Evolutionary conservation across 2,329 filamentous ascomycete genomes (phyloP).

Genomic region (Didymella glomerata): DNA sequence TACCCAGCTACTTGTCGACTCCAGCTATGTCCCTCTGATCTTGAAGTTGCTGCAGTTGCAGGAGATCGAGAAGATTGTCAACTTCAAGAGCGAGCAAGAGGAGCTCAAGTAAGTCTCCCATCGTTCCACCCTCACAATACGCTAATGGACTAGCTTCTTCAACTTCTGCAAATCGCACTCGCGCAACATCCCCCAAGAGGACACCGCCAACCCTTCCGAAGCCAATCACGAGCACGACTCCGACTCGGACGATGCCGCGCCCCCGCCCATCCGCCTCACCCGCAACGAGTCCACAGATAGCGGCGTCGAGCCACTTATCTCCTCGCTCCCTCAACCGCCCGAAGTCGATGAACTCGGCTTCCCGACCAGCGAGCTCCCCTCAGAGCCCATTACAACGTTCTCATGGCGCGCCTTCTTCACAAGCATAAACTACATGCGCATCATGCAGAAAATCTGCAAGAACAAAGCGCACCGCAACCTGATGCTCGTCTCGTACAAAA

Average conservation of each 20-base stretch:
- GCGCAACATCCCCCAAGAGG: conserved; percentile 60
- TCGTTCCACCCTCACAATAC: background rate
- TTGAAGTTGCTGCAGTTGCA: conserved; percentile 94
- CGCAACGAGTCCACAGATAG: conserved; percentile 48
- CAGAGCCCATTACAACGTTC: conserved; percentile 84
- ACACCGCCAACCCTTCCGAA: conserved; percentile 29
- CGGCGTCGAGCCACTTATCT: conserved; percentile 36
- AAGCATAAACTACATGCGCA: conserved; percentile 90
- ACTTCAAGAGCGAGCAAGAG: conserved; percentile 81
- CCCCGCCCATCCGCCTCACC: conserved; percentile 77
- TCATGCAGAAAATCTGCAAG: conserved; percentile 98
- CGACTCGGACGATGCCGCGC: conserved; percentile 73
- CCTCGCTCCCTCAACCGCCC: conserved; percentile 48
- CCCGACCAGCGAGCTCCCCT: conserved; percentile 73
- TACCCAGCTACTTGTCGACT: conserved; percentile 90
- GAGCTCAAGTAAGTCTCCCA: conserved; percentile 72
- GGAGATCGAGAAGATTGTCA: conserved; percentile 88
- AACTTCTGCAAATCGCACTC: conserved; percentile 82
- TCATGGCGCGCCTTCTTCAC: conserved; percentile 96
- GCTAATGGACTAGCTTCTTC: conserved; percentile 74
- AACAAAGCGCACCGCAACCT: conserved; percentile 94
- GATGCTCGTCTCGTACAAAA: conserved; percentile 94
- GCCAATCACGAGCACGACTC: conserved; percentile 38
- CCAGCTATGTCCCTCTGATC: conserved; percentile 91
- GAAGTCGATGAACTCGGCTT: conserved; percentile 89